Base-by-base conservation (phyloP, 192 early-diverging fungal genomes). In the Mortierella claussenii region DNA sequence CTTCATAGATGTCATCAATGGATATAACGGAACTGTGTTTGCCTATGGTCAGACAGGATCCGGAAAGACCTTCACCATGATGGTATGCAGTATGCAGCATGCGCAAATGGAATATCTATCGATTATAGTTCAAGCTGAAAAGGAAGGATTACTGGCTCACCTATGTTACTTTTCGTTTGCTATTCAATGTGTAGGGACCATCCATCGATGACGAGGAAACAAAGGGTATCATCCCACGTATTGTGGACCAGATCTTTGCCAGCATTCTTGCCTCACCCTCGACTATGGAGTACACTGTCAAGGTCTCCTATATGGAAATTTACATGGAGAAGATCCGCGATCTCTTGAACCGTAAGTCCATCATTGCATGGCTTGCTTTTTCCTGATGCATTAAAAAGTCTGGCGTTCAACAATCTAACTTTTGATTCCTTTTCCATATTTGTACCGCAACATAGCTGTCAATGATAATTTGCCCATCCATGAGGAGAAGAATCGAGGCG, bases 241-340 rank as follows among this genome's bases (percentile, higher is more conserved):
- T 99, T 61, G 92, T 98, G 27, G 95, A 97, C 76, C 91, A 90
- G 73, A 94, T 99, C 52, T 99, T 99, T 67, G 85, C 85, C 20
- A 92, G 92, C 50, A 99, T 99, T 71, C 82, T 93, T 82, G 91
- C 88, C 21, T 92, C 96, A 12, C 97, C 98, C 48, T 83, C 91
- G 6, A 96, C 92, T 40, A 86, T 98, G 67, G 97, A 98, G 82
- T 99, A 98, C 82, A 98, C 97, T 20, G 97, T 99, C 65, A 94
- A 96, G 69, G 93, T 96, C 4, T 97, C 96, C n/a, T 99, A 92
- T 83, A 98, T 99, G 96, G 98, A 99, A 89, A 98, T 99, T 68
- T 99, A 99, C 85, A 99, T 98, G 97, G 98, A 99, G 69, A 94
- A 92, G 78, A 95, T 99, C 62, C 88, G 96, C 60, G 98, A 99